Base-by-base conservation (phyloP, 192 early-diverging fungal genomes). In the Backusella mclennaniae region DNA sequence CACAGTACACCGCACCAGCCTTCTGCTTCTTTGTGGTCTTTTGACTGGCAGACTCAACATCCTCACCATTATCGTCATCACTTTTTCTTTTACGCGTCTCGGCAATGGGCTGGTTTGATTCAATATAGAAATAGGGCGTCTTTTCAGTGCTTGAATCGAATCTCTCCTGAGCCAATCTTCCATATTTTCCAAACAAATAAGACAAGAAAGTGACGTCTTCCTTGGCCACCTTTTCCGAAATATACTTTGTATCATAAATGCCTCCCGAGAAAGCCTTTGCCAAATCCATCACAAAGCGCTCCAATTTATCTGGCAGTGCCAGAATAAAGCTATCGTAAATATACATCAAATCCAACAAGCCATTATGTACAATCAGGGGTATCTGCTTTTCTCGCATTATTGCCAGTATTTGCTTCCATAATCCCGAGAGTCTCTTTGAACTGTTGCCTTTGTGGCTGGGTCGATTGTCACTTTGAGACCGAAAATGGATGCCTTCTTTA, bases 361-460 rank as follows among this genome's bases (percentile, higher is more conserved):
- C 98, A 82, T 99, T 99, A 87, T 99, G 98, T 1, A 97, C 84
- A n/a, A 96, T 86, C 14, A 99, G 79, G 4, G 96, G 95, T 23
- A 91, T 82, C 9, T 84, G 79, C n/a, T 77, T 38, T 39, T 72
- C 36, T n/a, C 56, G 76, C 23, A 77, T 44, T 9, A 38, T 72
- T 23, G 36, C 26, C 15, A 76, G 9, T 6, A 76, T 46, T 19
- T 59, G 26, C 26, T 31, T 35, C 76, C 76, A 77, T 7, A 77
- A 66, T 0, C 31, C 23, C 3, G 69, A 70, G 17, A 77, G 35
- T 17, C 46, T 23, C n/a, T 19, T 42, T 52, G 49, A n/a, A 21
- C 19, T 21, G 59, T 6, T 33, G 29, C 7, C 19, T 59, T 36
- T 67, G 35, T 31, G 6, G 7, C 29, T 26, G 29, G 52, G 14